Base-by-base conservation (phyloP, 2,329 filamentous ascomycete genomes). In the Scytalidium lignicola region DNA sequence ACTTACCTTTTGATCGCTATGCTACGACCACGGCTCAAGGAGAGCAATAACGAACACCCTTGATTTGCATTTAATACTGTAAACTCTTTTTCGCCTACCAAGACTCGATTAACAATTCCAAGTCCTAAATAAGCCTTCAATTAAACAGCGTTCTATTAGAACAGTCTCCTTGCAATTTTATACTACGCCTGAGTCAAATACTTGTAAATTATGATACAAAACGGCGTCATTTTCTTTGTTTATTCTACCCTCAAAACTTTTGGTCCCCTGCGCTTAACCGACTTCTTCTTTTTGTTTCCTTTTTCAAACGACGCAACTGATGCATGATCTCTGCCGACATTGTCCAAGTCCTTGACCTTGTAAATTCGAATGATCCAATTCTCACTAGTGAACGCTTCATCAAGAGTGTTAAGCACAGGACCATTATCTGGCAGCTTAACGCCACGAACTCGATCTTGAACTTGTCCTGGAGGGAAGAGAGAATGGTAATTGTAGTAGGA, bases 361-460 rank as follows among this genome's bases (percentile, higher is more conserved):
- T 96, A 99, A 65, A 99, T 96, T 56, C 93, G 82, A 67, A 99
- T 97, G 69, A 99, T 99, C 93, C 93, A 99, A 79, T 99, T 99
- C 77, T 99, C 93, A 64, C 90, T 96, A 48, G 95, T 99, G 69
- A 95, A 99, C 9, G 93, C 93, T 73, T 99, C 93, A 67, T 99
- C 93, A 43, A 99, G 72, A 3, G 86, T 93, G 70, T 86, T 90
- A 51, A 99, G 84, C 53, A 87, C 80, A 8, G 93, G 93, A 1
- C 89, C 86, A 58, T 90, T 79, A 12, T 89, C 82, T n/a, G 93
- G 95, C 46, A 97, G 74, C 52, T 80, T 82, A 32, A 81, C 79
- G 57, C 85, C 83, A 65, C 93, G 90, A 56, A 99, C 93, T 59
- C 93, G 86, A 67, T 99, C 93, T 60, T 83, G 75, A 29, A 89